Conservation (phyloP, 495 filamentous ascomycete species). For the Penicillium crystallinum region DNA sequence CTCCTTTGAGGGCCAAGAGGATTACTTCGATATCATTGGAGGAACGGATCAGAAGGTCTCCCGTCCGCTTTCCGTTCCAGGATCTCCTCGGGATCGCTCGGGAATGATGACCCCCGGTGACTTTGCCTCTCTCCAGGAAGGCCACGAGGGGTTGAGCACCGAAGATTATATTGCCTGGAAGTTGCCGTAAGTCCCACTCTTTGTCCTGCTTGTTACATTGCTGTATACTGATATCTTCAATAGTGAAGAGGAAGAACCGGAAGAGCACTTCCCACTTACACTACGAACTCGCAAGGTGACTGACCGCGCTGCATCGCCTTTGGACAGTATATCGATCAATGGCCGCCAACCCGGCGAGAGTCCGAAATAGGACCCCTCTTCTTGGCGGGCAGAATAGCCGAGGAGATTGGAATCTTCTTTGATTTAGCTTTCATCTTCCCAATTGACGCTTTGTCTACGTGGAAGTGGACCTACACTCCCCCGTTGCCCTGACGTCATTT, state of each 20-base stretch:
- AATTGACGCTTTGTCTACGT: background rate
- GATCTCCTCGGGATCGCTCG: conserved; percentile 81
- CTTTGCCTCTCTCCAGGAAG: conserved; percentile 93
- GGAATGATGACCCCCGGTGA: conserved; percentile 99
- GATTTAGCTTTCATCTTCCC: background rate
- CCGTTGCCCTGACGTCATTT: conserved; percentile 10
- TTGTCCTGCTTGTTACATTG: background rate
- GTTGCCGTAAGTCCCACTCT: conserved; percentile 69
- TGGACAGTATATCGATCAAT: conserved; percentile 41
- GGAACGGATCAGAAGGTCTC: conserved; percentile 89
- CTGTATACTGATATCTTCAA: background rate
- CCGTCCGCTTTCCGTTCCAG: conserved; percentile 86
- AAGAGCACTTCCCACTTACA: conserved; percentile 88
- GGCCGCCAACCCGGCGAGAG: conserved; percentile 7
- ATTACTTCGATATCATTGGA: conserved; percentile 79
- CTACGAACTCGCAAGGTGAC: conserved; percentile 47
- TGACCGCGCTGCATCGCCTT: conserved; percentile 36
- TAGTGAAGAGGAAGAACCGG: conserved; percentile 92
- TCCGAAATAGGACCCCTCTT: conserved; percentile 2
- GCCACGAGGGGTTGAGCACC: conserved; percentile 84
- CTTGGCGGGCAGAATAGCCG: background rate
- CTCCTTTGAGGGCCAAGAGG: conserved; percentile 71
- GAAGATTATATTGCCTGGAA: conserved; percentile 99
- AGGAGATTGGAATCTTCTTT: background rate
- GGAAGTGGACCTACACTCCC: background rate